A percentile compares a stretch with the other conserved stretches of the same genome.
These are phyloP conservation scores for Epichloe bromicola DNA, from an alignment of 2,329 filamentous ascomycete genomes.

Conservation along the genomic window DNA sequence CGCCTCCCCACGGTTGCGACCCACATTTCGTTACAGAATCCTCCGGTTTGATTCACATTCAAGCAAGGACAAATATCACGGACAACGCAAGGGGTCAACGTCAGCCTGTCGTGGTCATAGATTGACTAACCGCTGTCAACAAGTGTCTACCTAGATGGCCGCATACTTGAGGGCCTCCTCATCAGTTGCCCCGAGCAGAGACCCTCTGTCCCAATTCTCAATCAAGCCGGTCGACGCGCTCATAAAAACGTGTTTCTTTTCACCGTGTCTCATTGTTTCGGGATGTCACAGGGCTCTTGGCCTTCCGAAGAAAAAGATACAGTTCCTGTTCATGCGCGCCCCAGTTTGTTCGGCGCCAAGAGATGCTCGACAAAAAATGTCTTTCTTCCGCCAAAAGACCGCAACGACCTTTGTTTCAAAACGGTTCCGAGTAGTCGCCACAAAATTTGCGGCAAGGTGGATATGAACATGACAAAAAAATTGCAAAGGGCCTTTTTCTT, in stretches of 20 bases:
- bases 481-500: neutral
- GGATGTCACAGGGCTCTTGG: neutral
- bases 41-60: too few species aligned
- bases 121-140: too few species aligned
- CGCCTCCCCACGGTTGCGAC: neutral
- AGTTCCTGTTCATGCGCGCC: neutral
- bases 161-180: too few species aligned
- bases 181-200: too few species aligned
- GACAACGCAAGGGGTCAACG: too few species aligned
- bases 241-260: neutral
- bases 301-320: neutral
- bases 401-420: neutral
- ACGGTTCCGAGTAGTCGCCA: too few species aligned
- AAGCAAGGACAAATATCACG: too few species aligned
- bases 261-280: neutral
- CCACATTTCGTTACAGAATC: neutral
- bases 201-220: neutral
- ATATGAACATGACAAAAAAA: neutral
- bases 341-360: neutral
- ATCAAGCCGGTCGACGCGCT: neutral
- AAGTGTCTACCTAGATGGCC: too few species aligned
- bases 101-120: too few species aligned
- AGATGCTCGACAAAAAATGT: neutral
- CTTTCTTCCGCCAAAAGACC: neutral
- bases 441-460: too few species aligned